Base-by-base conservation (phyloP, 257 asterid genomes). In the Forsythia suspensa region DNA sequence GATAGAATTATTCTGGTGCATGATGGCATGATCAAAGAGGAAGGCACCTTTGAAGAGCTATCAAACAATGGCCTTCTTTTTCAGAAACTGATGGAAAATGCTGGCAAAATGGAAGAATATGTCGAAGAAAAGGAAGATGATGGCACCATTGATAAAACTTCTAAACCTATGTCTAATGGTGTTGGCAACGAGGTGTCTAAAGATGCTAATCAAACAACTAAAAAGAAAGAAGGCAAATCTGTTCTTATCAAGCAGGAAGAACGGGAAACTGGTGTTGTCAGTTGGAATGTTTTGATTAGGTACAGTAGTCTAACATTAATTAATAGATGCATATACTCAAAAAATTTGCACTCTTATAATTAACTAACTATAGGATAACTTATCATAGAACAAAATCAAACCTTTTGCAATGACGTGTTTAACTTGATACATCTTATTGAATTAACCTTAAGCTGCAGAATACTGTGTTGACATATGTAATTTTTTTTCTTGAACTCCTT, bases 231-330 rank as follows among this genome's bases (percentile, higher is more conserved):
- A 87, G 94, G 93, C 75, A 96, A 92, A 85, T 91, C 97, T 73
- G 70, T 96, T 81, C 94, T 96, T 69, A 92, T 96, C 81, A 96
- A 96, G 90, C 97, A 96, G 88, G 98, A 96, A 90, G 99, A 96
- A 83, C 89, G 99, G 61, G 98, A 94, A 88, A 96, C 98, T 39
- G 99, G 99, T 13, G 98, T 96, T 70, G 94, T 96, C 83, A 96
- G 98, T 88, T 83, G 86, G 87, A 83, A 89, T 81, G 99, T 96
- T 74, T 83, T 96, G 84, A 82, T 75, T 87, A 92, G 98, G 98
- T 94, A 84, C 71, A 69, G 16, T 67, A 73, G 20, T 78, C 76
- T 63, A 63, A 24, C 24, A 63, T 63, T 24, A 63, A 63, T 21
- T 21, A 24, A 63, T 18, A 63, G 13, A 63, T 21, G 18, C 40